Percentiles rank a stretch among this genome's conserved stretches.
Evolutionary conservation across 768 basidiomycete genomes (phyloP).

Genomic region (Tulasnella sp.): DNA sequence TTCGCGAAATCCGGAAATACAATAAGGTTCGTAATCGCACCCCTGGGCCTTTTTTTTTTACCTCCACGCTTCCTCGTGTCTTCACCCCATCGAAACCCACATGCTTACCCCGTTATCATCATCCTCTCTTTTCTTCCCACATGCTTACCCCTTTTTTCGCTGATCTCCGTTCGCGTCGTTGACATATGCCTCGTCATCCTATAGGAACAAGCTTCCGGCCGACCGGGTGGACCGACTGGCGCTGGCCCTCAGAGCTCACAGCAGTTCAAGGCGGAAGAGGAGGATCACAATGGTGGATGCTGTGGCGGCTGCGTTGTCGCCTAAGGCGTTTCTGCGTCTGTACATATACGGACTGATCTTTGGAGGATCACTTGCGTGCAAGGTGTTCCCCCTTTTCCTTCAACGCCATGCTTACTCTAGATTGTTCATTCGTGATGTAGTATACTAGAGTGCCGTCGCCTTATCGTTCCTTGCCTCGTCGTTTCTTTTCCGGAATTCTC

Average conservation of each 20-base stretch:
- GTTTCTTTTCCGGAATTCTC: neutral
- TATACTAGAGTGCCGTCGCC: neutral
- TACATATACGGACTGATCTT: neutral
- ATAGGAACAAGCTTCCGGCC: conserved; percentile 18
- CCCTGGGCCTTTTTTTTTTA: conserved; percentile 16
- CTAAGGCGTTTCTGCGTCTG: conserved; percentile 8
- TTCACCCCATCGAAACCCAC: neutral
- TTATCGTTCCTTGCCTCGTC: neutral
- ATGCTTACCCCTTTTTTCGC: neutral
- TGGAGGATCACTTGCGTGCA: neutral
- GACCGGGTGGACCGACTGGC: conserved; percentile 9
- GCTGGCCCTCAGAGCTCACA: neutral
- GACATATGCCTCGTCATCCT: neutral
- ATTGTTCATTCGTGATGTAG: neutral
- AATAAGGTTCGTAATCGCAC: conserved; percentile 57
- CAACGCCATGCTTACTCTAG: neutral
- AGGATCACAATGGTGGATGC: conserved; percentile 31
- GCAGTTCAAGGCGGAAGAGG: conserved; percentile 23
- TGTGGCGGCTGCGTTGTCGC: conserved; percentile 33
- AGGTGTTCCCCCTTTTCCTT: neutral
- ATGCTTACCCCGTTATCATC: conserved; percentile 11
- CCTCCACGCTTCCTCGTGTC: neutral
- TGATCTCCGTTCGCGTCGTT: neutral
- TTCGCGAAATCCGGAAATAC: conserved; percentile 87
- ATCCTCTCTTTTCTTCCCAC: neutral